Base-by-base conservation (phyloP, 192 early-diverging fungal species). In the Helicostylum pulchrum region DNA sequence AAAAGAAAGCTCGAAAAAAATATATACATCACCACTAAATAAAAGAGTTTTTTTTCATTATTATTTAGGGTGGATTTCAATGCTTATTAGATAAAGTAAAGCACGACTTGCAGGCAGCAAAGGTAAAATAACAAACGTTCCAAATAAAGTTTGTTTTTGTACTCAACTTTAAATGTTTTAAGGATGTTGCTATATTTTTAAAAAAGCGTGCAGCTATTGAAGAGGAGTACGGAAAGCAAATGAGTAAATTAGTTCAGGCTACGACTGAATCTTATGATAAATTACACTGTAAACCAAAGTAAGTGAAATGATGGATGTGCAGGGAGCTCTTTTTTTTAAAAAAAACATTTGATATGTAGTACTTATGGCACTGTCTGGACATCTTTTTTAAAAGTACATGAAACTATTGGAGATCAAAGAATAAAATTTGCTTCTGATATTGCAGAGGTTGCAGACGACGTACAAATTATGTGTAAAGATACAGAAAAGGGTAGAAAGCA, bases 201-300 rank as follows among this genome's bases (percentile, higher is more conserved):
- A 92, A 90, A 64, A 93, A 87, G 62, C 84, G 96, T n/a, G 92
- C 96, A 1, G 67, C 78, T 4, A 89, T 97, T 39, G 96, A 99
- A 67, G 94, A 93, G 54, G 92, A 96, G 43, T 97, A 99, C 72
- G 90, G 87, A 20, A 80, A 86, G 45, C 77, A 81, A 45, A 80
- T 98, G 78, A 76, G 85, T 36, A 94, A 94, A 64, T 76, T 96
- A 0, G 81, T 87, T 7, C 88, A 87, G 26, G 70, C 67, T 49
- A 79, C 83, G 58, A 76, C 78, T 30, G 87, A 86, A 67, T 62
- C 77, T 15, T 82, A 80, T 73, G 79, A 85, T 43, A 76, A 73
- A 66, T 69, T 76, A 30, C 71, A 79, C 42, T 73, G 73, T 44
- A 89, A 80, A 61, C 78, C 64, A 64, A 84, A 71, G 79, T 85